These are phyloP conservation scores for Lathyrus sativus DNA, from an alignment of 306 rosid genomes.

Conservation along the genomic window DNA sequence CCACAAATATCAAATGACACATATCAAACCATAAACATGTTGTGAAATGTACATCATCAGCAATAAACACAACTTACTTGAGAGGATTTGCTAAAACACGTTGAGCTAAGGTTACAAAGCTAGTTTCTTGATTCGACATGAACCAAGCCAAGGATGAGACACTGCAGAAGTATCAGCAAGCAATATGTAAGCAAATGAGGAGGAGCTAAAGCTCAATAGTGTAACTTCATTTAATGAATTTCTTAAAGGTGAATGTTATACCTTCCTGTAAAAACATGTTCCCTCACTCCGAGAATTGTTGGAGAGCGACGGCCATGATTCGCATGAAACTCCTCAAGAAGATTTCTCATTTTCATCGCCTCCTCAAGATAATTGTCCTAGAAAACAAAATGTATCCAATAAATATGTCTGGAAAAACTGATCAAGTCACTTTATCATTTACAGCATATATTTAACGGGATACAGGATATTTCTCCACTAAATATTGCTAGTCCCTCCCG, in stretches of 20 bases:
- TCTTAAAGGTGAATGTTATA: conserved; percentile 42
- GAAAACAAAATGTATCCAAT: conserved; percentile 24
- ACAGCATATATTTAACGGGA: conserved; percentile 2
- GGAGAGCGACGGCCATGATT: conserved; percentile 85
- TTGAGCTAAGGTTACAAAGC: conserved; percentile 96
- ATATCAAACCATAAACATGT: background rate
- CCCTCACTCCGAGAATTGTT: conserved; percentile 94
- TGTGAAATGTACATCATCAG: conserved; percentile 11
- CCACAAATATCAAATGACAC: conserved; percentile 2
- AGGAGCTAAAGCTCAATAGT: conserved; percentile 20
- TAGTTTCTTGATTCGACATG: conserved; percentile 99
- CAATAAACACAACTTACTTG: conserved; percentile 64
- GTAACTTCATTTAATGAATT: conserved; percentile 29
- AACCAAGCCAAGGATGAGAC: conserved; percentile 98
- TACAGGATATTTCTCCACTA: conserved; percentile 4
- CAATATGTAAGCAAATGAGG: conserved; percentile 33
- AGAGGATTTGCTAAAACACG: conserved; percentile 91
- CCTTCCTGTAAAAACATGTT: conserved; percentile 98
- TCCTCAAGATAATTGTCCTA: conserved; percentile 98
- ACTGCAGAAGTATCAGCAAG: conserved; percentile 58
- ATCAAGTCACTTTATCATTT: conserved; percentile 12
- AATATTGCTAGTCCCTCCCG: background rate
- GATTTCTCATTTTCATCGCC: conserved; percentile 97
- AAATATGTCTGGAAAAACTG: conserved; percentile 2
- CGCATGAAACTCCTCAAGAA: conserved; percentile 78